A percentile compares a stretch with the other conserved stretches of the same genome.
Evolutionary conservation across 2,329 filamentous ascomycete genomes (phyloP).

Genomic region (Aspergillus novoparasiticus): DNA sequence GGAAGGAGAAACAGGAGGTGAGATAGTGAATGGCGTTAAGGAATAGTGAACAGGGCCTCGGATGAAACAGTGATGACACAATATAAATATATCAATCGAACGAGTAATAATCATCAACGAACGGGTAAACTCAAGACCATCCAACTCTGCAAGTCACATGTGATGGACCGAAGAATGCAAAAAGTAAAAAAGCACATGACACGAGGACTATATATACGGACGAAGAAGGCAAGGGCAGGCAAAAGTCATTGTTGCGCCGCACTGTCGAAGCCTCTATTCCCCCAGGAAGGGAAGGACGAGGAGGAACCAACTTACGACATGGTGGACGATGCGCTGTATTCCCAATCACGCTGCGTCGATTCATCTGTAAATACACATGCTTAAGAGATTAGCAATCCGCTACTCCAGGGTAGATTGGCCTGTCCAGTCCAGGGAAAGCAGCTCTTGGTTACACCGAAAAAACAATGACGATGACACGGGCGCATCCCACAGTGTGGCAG

Average conservation of each 20-base stretch:
- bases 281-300: slow-evolving; percentile 16
- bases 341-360: slow-evolving; percentile 38
- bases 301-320: slow-evolving; percentile 43
- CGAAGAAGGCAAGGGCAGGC: neutral
- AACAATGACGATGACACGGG: slow-evolving; percentile 38
- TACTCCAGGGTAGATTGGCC: slow-evolving; percentile 32
- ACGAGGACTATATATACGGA: slow-evolving; percentile 4
- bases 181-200: slow-evolving; percentile 10
- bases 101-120: neutral
- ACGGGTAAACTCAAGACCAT: neutral
- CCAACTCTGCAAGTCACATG: slow-evolving; percentile 8
- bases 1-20: slow-evolving; percentile 7
- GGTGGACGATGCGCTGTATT: slow-evolving; percentile 35
- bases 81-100: neutral
- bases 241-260: neutral
- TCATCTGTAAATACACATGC: slow-evolving; percentile 44
- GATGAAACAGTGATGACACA: slow-evolving; percentile 3
- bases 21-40: neutral
- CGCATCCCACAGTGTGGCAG: slow-evolving; percentile 37
- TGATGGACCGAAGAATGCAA: slow-evolving; percentile 1
- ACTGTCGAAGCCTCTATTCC: slow-evolving; percentile 1
- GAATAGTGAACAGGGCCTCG: neutral
- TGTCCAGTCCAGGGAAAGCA: slow-evolving; percentile 34
- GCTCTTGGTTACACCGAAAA: slow-evolving; percentile 38
- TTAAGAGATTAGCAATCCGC: slow-evolving; percentile 39